phyloP scores from a whole-genome alignment of 2,329 filamentous ascomycete species.

The Curvularia verruculosa region DNA sequence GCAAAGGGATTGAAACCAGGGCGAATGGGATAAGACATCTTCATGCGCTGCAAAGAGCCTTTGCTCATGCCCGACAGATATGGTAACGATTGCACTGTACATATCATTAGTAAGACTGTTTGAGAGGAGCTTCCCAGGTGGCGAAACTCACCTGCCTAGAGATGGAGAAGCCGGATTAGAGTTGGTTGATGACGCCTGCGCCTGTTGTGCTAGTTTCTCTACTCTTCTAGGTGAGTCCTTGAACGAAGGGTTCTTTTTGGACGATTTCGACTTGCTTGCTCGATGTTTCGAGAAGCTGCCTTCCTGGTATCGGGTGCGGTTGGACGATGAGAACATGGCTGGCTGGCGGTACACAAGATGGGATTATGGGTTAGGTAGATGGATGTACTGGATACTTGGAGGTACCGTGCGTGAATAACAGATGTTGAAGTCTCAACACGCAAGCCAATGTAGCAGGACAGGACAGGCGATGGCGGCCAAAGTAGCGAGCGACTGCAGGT shows the following conservation, averaged over 20 bases:
- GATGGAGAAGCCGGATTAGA: slow-evolving; percentile 47
- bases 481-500: slow-evolving; percentile 30
- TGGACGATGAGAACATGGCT: slow-evolving; percentile 49
- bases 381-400: slow-evolving; percentile 38
- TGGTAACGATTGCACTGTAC: slow-evolving; percentile 70
- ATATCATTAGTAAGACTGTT: slow-evolving; percentile 24
- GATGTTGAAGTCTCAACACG: slow-evolving; percentile 31
- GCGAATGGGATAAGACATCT: slow-evolving; percentile 77
- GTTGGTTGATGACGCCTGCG: slow-evolving; percentile 40
- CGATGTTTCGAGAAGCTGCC: slow-evolving; percentile 50
- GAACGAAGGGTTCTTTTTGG: slow-evolving; percentile 48
- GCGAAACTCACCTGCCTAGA: slow-evolving; percentile 44
- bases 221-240: slow-evolving; percentile 43
- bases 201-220: slow-evolving; percentile 45
- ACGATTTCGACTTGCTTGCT: slow-evolving; percentile 47
- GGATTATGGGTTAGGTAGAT: slow-evolving; percentile 2
- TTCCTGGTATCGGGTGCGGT: slow-evolving; percentile 38
- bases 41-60: slow-evolving; percentile 92
- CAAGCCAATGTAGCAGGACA: slow-evolving; percentile 29
- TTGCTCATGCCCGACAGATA: slow-evolving; percentile 79
- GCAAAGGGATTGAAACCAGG: slow-evolving; percentile 75
- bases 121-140: background rate
- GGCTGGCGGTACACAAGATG: slow-evolving; percentile 12
- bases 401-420: slow-evolving; percentile 38
- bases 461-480: slow-evolving; percentile 36